Base-by-base conservation (phyloP, 345 rosid genomes). In the Citrus unshiu region DNA sequence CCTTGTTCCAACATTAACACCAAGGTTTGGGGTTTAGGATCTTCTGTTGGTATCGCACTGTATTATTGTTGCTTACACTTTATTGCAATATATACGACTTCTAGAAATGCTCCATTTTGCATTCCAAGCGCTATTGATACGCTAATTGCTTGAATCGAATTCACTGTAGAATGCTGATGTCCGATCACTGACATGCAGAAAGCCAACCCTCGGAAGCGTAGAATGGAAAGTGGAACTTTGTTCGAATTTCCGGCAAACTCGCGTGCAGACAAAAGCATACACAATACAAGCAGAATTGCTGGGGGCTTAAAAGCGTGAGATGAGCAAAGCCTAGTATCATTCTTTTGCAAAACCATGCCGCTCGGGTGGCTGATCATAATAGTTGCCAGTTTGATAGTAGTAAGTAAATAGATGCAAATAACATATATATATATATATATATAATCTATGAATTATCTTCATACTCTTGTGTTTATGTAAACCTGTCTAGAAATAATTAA, bases 401-500 rank as follows among this genome's bases (percentile, higher is more conserved):
- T 24, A 35, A 78, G 77, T 60, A 59, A 30, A 24, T 72, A 78
- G 34, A 13, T 56, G 13, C 25, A 54, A 34, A 7, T n/a, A 39
- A 8, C 3, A 39, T 2, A 39, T 37, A 37, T 6, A 37, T 35
- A 35, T 35, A 27, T 27, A 27, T 16, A 34, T 22, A n/a, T 34
- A 35, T 29, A 35, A 22, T 35, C 6, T 72, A 57, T 70, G 35
- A 6, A 34, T 13, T 34, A 30, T 71, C 81, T 59, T 34, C 35
- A 46, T 7, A 61, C 34, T 12, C 18, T 9, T 70, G 70, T 61
- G 37, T 72, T 60, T 61, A 59, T 46, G 69, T 60, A 46, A 6
- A 70, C 37, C 61, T 43, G 16, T 71, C 76, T 78, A 78, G 71
- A 62, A 49, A 39, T 73, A 39, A 73, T 60, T 35, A 12, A 73